Base-by-base conservation (phyloP, 1,284 basidiomycete genomes). In the Neonothopanus nambi region DNA sequence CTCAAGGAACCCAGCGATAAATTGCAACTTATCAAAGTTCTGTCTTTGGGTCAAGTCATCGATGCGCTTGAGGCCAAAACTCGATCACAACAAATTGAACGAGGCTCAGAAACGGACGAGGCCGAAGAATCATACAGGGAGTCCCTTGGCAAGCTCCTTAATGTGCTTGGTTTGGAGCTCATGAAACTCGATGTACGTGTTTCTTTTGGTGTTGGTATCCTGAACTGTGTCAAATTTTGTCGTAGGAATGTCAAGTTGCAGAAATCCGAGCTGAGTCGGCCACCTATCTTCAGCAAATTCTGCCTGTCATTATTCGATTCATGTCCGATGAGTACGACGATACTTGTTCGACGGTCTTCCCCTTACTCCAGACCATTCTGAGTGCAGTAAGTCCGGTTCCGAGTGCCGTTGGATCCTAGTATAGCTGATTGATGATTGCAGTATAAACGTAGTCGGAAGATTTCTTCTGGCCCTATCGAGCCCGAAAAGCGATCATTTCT, bases 1-100 rank as follows among this genome's bases (percentile, higher is more conserved):
- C 82, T 99, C 58, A 96, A 98, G 67, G 93, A 94, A 65, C 87
- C 94, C 0, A 73, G 79, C 2, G 95, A 98, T 70, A 97, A 98
- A 72, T 71, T 99, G 7, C 87, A 94, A 62, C 78, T 99, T 11
- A 81, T 98, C 60, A 89, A 93, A 64, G 91, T 97, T 1, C 81
- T 99, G 41, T 90, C 95, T 45, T 75, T 98, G 5, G 85, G 86
- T 4, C 81, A 88, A 54, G 85, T 96, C 20, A 73, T 98, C 5
- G 85, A 85, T 48, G 87, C 88, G 1, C 72, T 97, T 21, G 91
- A 95, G 72, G 71, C 79, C 13, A 87, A 86, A 66, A 95, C 92
- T 6, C 78, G 88, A 36, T 73, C 75, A 55, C 81, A 87, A 61
- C 87, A 89, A 67, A 74, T 78, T 20, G 80, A 81, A 55, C 80